These are phyloP conservation scores for Willaertia magna DNA, from an alignment of 208 protist species.

Conservation along the genomic window DNA sequence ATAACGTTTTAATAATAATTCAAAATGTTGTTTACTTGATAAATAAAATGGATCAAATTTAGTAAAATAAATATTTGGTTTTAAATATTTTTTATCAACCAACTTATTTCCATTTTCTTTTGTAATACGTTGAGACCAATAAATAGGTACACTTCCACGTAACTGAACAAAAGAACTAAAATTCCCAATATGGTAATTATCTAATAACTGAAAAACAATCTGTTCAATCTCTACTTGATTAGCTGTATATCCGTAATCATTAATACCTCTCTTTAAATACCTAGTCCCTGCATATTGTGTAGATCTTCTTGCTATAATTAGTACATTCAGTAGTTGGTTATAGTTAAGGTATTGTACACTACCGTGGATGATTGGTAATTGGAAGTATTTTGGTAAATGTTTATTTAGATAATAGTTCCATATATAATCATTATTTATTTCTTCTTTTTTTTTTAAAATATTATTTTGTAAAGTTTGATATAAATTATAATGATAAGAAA, in stretches of 20 bases:
- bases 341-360: background rate
- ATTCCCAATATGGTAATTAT: slow-evolving; percentile 13
- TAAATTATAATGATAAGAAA: slow-evolving; percentile 85
- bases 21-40: slow-evolving; percentile 67
- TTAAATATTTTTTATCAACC: slow-evolving; percentile 21
- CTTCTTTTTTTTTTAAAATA: background rate
- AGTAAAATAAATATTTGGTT: slow-evolving; percentile 62
- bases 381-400: slow-evolving; percentile 26
- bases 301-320: slow-evolving; percentile 70
- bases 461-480: slow-evolving; percentile 82
- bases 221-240: slow-evolving; percentile 74
- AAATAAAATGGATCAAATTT: slow-evolving; percentile 33
- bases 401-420: slow-evolving; percentile 63
- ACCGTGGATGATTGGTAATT: slow-evolving; percentile 5
- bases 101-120: too few species aligned
- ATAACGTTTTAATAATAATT: slow-evolving; percentile 68
- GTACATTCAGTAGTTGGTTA: slow-evolving; percentile 18
- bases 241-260: slow-evolving; percentile 52
- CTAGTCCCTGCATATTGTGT: slow-evolving; percentile 76
- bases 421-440: slow-evolving; percentile 28
- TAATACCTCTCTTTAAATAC: slow-evolving; percentile 84
- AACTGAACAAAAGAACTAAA: slow-evolving; percentile 60
- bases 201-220: slow-evolving; percentile 43
- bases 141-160: slow-evolving; percentile 59
- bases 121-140: slow-evolving; percentile 53